A percentile compares a stretch with the other conserved stretches of the same genome.
These are phyloP conservation scores for Termitomyces sp. DNA, from an alignment of 768 basidiomycete species.

Conservation along the genomic window DNA sequence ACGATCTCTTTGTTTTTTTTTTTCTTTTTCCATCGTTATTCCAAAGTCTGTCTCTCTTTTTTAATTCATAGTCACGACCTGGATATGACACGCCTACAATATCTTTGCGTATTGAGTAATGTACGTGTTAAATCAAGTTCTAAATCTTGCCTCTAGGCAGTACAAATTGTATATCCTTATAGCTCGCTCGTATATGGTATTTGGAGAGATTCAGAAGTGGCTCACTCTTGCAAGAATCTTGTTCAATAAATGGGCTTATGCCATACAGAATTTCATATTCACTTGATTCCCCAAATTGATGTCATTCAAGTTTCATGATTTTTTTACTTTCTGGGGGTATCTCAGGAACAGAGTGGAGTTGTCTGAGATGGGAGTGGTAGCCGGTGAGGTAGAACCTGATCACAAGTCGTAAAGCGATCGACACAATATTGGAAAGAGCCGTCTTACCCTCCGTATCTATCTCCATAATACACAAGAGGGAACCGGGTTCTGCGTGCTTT, in stretches of 20 bases:
- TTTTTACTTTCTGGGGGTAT: not conserved
- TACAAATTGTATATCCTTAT: not conserved
- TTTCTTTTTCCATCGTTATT: not conserved
- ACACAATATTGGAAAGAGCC: not conserved
- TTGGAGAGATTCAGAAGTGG: not conserved
- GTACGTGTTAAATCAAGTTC: slow-evolving; percentile 2
- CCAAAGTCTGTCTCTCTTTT: not conserved
- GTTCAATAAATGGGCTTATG: too few species aligned
- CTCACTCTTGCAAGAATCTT: too few species aligned
- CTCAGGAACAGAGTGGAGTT: not conserved
- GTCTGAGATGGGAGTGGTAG: not conserved
- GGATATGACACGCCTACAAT: slow-evolving; percentile 3
- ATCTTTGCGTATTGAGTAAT: slow-evolving; percentile 4
- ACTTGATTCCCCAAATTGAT: not conserved
- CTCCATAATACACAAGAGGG: not conserved
- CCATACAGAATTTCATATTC: not conserved
- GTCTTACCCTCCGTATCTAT: not conserved
- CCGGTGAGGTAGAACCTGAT: not conserved
- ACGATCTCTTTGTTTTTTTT: not conserved
- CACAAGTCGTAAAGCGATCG: too few species aligned
- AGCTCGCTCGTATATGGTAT: not conserved
- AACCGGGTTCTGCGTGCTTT: too few species aligned
- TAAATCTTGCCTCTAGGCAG: not conserved
- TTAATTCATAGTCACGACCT: slow-evolving; percentile 8
- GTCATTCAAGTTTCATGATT: not conserved